Conservation (phyloP, 495 filamentous ascomycete genomes). For the Gamarada debralockiae region DNA sequence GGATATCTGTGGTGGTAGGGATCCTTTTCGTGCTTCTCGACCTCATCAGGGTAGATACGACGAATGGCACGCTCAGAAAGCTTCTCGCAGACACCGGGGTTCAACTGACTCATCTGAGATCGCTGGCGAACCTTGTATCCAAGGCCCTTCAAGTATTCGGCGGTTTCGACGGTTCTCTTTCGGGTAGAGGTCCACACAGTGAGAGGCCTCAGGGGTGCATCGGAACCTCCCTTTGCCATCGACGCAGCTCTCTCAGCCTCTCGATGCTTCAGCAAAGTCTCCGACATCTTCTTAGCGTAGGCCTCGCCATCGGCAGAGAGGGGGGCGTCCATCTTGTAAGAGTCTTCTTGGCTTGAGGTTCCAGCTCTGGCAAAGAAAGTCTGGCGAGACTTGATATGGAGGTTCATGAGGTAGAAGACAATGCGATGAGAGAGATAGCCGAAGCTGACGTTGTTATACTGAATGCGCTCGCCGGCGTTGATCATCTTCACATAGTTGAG, state of each 20-base stretch:
- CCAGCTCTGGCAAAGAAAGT: slow-evolving; percentile 90
- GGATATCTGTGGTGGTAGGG: slow-evolving; percentile 98
- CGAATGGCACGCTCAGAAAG: slow-evolving; percentile 78
- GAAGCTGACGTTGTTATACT: slow-evolving; percentile 93
- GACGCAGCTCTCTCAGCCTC: slow-evolving; percentile 71
- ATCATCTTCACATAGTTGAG: slow-evolving; percentile 99
- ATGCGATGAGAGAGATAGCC: slow-evolving; percentile 94
- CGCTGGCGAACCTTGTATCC: slow-evolving; percentile 87
- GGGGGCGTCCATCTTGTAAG: slow-evolving; percentile 84
- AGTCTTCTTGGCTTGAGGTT: slow-evolving; percentile 68
- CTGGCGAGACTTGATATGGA: slow-evolving; percentile 89
- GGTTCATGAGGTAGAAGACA: slow-evolving; percentile 95
- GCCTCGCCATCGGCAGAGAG: slow-evolving; percentile 76
- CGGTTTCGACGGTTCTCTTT: slow-evolving; percentile 86
- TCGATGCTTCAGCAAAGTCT: slow-evolving; percentile 74
- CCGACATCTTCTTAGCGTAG: slow-evolving; percentile 87
- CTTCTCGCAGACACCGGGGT: slow-evolving; percentile 93
- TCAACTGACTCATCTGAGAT: slow-evolving; percentile 93
- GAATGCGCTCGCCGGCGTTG: slow-evolving; percentile 88
- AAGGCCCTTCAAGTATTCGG: slow-evolving; percentile 65
- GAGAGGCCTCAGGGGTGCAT: slow-evolving; percentile 70
- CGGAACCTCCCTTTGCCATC: slow-evolving; percentile 62
- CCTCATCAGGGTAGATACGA: slow-evolving; percentile 79
- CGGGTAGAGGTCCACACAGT: slow-evolving; percentile 94
- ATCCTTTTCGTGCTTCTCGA: slow-evolving; percentile 87